Base-by-base conservation (phyloP, 768 basidiomycete species). In the Russula earlei region DNA sequence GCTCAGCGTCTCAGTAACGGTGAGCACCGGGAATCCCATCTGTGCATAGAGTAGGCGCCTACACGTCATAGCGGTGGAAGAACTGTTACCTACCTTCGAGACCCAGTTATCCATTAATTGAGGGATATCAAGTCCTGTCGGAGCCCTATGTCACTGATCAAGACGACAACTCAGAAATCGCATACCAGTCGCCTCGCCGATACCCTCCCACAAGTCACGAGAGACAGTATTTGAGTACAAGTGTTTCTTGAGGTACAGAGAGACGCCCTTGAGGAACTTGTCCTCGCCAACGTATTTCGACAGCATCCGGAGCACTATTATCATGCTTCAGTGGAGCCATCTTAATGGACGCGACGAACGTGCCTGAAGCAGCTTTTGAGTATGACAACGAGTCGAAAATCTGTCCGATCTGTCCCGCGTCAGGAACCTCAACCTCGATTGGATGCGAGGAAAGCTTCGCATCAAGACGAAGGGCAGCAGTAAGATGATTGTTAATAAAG, bases 51-150 rank as follows among this genome's bases (percentile, higher is more conserved):
- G 9, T 12, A 59, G 29, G 38, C n/a, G n/a, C n/a, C n/a, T 14
- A 36, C 25, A 37, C n/a, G 44, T 19, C 45, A 22, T 25, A 22
- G 38, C 22, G 11, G 34, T 27, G 38, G n/a, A 17, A 33, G 11
- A 3, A 45, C 27, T 3, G 20, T 29, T 31, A 51, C 63, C 6
- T 31, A 82, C 85, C 76, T 91, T 87, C 51, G 81, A 78, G 37
- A 91, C 85, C 95, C 94, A 99, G 67, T 85, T 86, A 56, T 89
- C 81, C 89, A 97, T 93, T 63, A 97, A 75, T 47, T 76, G 75
- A 3, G 85, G 75, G 36, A 94, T 77, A 62, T 96, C 83, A 20
- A 84, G 66, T 8, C 78, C 81, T 81, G 40, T 20, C 17, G 14
- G n/a, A 7, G 7, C 33, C 41, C 27, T 27, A 7, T 10, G 4